Evolutionary conservation across 129 eudicot genomes (phyloP).

Genomic region (Flaveria bidentis): DNA sequence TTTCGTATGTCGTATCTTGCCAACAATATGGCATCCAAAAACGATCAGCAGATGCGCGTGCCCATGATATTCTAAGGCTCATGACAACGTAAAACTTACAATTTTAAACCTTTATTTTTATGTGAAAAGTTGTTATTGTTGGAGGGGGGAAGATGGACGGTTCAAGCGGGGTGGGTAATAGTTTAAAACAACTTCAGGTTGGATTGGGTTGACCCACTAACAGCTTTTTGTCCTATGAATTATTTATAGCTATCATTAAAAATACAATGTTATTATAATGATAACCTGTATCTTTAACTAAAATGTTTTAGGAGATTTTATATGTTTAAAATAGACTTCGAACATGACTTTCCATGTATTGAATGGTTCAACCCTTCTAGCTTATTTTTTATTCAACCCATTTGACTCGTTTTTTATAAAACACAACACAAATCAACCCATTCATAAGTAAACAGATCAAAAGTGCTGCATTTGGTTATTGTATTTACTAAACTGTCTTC

Average conservation of each 20-base stretch:
- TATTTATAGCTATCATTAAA: neutral
- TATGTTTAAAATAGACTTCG: neutral
- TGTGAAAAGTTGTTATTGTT: slow-evolving; percentile 10
- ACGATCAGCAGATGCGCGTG: slow-evolving; percentile 64
- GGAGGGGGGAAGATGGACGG: neutral
- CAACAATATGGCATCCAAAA: slow-evolving; percentile 86
- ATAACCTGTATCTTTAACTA: neutral
- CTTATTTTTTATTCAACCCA: neutral
- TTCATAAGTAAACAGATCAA: neutral
- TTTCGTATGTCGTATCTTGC: slow-evolving; percentile 86
- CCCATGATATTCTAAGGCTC: slow-evolving; percentile 80
- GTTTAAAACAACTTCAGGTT: neutral
- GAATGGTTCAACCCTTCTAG: neutral
- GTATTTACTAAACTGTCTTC: slow-evolving; percentile 1
- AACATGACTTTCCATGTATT: neutral
- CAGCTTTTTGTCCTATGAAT: neutral
- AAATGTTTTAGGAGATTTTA: neutral
- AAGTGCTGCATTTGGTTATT: neutral
- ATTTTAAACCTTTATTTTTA: neutral
- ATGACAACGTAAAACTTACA: slow-evolving; percentile 66
- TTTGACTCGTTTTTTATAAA: neutral
- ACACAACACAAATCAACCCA: neutral
- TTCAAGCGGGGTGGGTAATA: neutral
- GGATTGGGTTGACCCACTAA: neutral
- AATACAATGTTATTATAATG: neutral